A percentile compares a stretch with the other conserved stretches of the same genome.
phyloP scores from a whole-genome alignment of 331 rosid species.

The Phaseolus coccineus region DNA sequence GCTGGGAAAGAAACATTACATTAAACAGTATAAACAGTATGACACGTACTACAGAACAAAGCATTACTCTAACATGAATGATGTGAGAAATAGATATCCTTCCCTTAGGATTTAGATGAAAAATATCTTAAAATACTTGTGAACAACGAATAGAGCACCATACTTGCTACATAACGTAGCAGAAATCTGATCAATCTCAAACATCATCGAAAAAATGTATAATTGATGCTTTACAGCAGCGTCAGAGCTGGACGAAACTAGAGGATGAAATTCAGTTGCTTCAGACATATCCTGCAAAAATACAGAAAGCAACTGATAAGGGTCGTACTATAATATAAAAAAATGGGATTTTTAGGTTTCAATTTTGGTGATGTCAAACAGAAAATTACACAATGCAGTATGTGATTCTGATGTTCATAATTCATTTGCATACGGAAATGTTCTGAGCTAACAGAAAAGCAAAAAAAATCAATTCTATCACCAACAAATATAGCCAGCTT shows the following conservation, averaged over 20 bases:
- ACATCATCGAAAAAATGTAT: conserved; percentile 63
- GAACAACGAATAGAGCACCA: conserved; percentile 40
- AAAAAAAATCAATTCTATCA: conserved; percentile 3
- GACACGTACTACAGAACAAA: background rate
- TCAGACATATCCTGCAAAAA: conserved; percentile 78
- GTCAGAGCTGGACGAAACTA: conserved; percentile 54
- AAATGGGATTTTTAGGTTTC: background rate
- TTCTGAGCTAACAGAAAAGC: background rate
- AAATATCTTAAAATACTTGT: conserved; percentile 20
- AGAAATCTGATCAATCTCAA: conserved; percentile 69
- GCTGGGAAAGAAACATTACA: conserved; percentile 22
- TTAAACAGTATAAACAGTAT: background rate
- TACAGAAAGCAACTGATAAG: conserved; percentile 25
- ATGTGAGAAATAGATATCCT: conserved; percentile 17
- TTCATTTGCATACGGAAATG: background rate
- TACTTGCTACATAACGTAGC: conserved; percentile 72
- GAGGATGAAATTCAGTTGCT: conserved; percentile 88
- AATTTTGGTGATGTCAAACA: background rate
- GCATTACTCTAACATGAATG: background rate
- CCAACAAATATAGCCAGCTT: background rate
- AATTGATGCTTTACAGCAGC: conserved; percentile 54
- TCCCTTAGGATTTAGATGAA: conserved; percentile 23
- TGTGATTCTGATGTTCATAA: background rate
- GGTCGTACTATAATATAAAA: background rate
- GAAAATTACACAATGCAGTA: conserved; percentile 10